Conservation (phyloP, 2,329 filamentous ascomycete species). For the Atkinsonella texensis region DNA sequence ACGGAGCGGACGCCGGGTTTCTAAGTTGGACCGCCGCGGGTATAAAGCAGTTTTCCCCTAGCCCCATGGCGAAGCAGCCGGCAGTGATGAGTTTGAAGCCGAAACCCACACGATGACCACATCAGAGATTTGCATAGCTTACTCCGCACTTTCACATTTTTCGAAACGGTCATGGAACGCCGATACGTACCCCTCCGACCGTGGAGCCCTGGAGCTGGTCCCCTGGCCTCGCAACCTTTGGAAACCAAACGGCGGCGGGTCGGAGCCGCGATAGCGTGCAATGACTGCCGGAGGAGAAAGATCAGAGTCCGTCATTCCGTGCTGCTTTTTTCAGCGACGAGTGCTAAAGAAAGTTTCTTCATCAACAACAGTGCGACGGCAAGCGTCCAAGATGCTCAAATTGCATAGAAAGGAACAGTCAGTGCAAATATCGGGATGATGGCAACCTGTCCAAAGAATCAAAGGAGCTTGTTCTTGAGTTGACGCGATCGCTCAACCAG, state of each 20-base stretch:
- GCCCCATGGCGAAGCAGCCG: too few species aligned
- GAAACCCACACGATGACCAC: too few species aligned
- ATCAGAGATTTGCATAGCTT: too few species aligned
- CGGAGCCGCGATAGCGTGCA: conserved; percentile 14
- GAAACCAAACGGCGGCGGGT: conserved; percentile 12
- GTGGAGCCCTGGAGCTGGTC: neutral
- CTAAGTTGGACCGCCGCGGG: too few species aligned
- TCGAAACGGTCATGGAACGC: conserved; percentile 1
- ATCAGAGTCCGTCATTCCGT: conserved; percentile 10
- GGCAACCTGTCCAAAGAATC: conserved; percentile 4
- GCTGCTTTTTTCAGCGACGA: neutral
- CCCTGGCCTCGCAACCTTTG: neutral
- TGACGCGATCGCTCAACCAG: conserved; percentile 14
- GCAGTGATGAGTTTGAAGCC: too few species aligned
- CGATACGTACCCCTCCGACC: conserved; percentile 4
- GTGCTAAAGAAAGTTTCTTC: neutral
- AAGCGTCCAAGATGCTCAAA: conserved; percentile 10
- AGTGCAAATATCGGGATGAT: conserved; percentile 12
- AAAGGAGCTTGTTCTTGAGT: conserved; percentile 10
- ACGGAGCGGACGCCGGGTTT: too few species aligned
- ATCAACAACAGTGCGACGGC: conserved; percentile 10
- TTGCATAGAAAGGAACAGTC: conserved; percentile 9
- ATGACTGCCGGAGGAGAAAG: conserved; percentile 13
- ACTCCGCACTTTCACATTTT: too few species aligned
- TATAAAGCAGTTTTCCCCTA: too few species aligned